phyloP scores from a whole-genome alignment of 768 basidiomycete species.

The Floccularia luteovirens region DNA sequence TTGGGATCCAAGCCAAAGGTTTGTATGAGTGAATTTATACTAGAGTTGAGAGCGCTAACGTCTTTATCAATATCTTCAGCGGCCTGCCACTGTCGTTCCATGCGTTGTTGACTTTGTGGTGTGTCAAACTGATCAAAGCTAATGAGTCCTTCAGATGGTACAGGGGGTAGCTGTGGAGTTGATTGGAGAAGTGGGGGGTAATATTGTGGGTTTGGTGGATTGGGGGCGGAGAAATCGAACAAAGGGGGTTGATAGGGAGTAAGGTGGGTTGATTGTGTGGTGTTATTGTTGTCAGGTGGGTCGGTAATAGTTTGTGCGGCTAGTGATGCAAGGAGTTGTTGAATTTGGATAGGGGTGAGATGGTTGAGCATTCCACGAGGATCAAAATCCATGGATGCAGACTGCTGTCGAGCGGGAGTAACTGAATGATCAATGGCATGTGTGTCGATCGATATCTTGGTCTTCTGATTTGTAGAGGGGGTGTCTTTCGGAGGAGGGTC shows the following conservation, averaged over 20 bases:
- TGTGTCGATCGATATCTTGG: background rate
- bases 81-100: constrained; percentile 52
- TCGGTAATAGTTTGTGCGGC: constrained; percentile 23
- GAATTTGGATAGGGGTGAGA: constrained; percentile 49
- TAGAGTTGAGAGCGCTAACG: constrained; percentile 60
- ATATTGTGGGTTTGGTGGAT: constrained; percentile 4
- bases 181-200: constrained; percentile 7
- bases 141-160: constrained; percentile 19
- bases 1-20: constrained; percentile 58
- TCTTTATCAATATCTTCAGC: constrained; percentile 64
- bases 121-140: constrained; percentile 18
- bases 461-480: background rate
- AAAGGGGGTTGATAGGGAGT: constrained; percentile 25
- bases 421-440: constrained; percentile 14
- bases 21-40: constrained; percentile 66
- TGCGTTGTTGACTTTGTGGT: constrained; percentile 14
- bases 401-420: constrained; percentile 15
- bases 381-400: constrained; percentile 25
- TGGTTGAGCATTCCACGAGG: constrained; percentile 40
- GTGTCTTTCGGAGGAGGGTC: background rate
- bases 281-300: constrained; percentile 11
- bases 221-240: constrained; percentile 24
- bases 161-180: constrained; percentile 6
- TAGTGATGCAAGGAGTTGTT: constrained; percentile 45
- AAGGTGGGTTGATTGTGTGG: constrained; percentile 8